Base-by-base conservation (phyloP, 305 asterid genomes). In the Ajuga reptans region DNA sequence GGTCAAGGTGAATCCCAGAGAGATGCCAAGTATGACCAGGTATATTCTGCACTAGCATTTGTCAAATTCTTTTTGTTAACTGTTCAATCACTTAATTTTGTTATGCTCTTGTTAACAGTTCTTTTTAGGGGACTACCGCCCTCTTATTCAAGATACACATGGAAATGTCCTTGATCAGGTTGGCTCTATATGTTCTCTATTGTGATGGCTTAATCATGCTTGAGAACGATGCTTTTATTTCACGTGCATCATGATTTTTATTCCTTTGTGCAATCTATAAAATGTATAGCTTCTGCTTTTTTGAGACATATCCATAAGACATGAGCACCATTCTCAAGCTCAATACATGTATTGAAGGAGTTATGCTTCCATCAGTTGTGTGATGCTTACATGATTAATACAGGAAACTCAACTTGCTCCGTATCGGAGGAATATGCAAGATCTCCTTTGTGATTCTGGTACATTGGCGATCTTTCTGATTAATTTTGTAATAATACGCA, bases 401-500 rank as follows among this genome's bases (percentile, higher is more conserved):
- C 77, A 92, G 97, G 99, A 93, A 85, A 91, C 96, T n/a, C 99
- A 91, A 73, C 89, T 89, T 76, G 89, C 88, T 77, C 99, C 99
- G 17, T 91, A 89, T 51, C 82, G 91, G 70, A 87, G 99, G 83
- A 93, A 93, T 77, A 86, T 89, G 92, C 99, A 93, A 85, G 99
- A 93, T 84, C 91, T 89, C 78, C 95, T 93, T 27, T 93, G 99
- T 75, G 97, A 93, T 79, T 84, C 99, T 78, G 96, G 99, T 93
- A 75, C 58, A 74, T 72, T 34, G 65, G n/a, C 46, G 37, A 37
- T 46, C 76, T 59, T 49, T 47, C 36, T 39, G 54, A 42, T 59
- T 46, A 60, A 67, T 57, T 31, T 64, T 71, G 50, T 43, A 37
- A 53, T 67, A 31, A 15, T 41, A n/a, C 71, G 37, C 51, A 15